phyloP scores from a whole-genome alignment of 1,284 basidiomycete species.

The Schizophyllum commune region DNA sequence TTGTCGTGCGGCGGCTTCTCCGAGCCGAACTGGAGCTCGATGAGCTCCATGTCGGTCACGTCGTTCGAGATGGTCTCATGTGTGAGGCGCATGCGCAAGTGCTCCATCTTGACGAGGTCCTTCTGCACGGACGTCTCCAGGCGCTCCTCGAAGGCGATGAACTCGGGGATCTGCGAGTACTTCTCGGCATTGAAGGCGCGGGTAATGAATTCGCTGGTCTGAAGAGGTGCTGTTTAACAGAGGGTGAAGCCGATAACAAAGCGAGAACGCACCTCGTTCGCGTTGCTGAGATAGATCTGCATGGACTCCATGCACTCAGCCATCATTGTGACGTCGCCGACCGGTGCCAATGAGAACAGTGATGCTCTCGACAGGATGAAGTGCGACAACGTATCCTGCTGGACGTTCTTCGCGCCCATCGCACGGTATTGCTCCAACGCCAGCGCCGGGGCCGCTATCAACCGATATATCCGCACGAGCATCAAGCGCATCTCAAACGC shows the following conservation, averaged over 20 bases:
- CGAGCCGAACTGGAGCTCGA: slow-evolving; percentile 78
- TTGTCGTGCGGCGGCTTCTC: slow-evolving; percentile 74
- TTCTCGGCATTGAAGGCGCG: slow-evolving; percentile 72
- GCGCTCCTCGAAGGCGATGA: slow-evolving; percentile 68
- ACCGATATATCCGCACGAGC: slow-evolving; percentile 70
- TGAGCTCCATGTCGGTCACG: slow-evolving; percentile 69
- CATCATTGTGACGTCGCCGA: slow-evolving; percentile 61
- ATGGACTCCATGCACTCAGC: slow-evolving; percentile 71
- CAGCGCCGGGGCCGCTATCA: slow-evolving; percentile 68
- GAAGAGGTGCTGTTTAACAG: slow-evolving; percentile 9
- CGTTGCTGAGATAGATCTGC: slow-evolving; percentile 71
- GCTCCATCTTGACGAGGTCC: slow-evolving; percentile 71
- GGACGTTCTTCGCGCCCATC: slow-evolving; percentile 74
- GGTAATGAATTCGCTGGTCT: slow-evolving; percentile 76
- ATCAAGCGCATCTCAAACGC: slow-evolving; percentile 71
- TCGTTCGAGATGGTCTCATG: slow-evolving; percentile 64
- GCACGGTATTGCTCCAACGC: slow-evolving; percentile 71
- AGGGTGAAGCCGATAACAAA: slow-evolving; percentile 2
- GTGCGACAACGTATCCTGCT: slow-evolving; percentile 81
- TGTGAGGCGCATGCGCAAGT: slow-evolving; percentile 72
- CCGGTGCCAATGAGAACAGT: slow-evolving; percentile 68
- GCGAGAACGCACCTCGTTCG: slow-evolving; percentile 50
- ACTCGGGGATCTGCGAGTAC: slow-evolving; percentile 79
- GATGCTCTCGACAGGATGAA: slow-evolving; percentile 69
- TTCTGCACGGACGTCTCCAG: slow-evolving; percentile 76